Conservation (phyloP, 768 basidiomycete genomes). For the Kondoa subrosea region DNA sequence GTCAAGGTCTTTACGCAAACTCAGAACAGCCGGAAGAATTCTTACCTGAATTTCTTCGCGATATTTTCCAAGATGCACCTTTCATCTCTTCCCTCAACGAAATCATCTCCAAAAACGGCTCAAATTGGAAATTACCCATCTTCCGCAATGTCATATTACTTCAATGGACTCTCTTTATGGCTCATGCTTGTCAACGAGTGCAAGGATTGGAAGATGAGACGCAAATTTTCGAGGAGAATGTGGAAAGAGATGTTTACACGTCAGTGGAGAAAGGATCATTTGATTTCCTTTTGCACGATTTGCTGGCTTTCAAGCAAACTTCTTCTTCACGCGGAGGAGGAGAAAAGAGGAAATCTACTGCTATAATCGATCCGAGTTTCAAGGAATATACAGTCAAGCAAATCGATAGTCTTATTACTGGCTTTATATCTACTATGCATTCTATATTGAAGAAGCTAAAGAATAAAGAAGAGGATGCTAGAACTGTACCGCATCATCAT, state of each 20-base stretch:
- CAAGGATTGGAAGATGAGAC: conserved; percentile 48
- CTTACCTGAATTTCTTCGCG: conserved; percentile 47
- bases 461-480: conserved; percentile 69
- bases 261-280: conserved; percentile 73
- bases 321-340: conserved; percentile 32
- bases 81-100: not conserved
- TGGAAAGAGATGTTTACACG: conserved; percentile 64
- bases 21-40: conserved; percentile 27
- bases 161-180: conserved; percentile 74
- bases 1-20: conserved; percentile 12
- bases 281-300: conserved; percentile 47
- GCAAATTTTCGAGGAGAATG: conserved; percentile 49
- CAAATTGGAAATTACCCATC: not conserved
- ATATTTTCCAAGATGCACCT: conserved; percentile 47
- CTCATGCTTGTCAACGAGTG: conserved; percentile 55
- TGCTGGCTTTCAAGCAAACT: conserved; percentile 43
- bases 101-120: not conserved
- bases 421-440: conserved; percentile 33
- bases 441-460: conserved; percentile 43
- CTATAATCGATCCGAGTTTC: conserved; percentile 36
- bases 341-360: not conserved
- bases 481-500: conserved; percentile 46
- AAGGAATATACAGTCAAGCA: conserved; percentile 43
- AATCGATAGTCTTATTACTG: conserved; percentile 56
- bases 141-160: conserved; percentile 41